phyloP scores from a whole-genome alignment of 805 yeast genomes.

The Myxozyma geophila region DNA sequence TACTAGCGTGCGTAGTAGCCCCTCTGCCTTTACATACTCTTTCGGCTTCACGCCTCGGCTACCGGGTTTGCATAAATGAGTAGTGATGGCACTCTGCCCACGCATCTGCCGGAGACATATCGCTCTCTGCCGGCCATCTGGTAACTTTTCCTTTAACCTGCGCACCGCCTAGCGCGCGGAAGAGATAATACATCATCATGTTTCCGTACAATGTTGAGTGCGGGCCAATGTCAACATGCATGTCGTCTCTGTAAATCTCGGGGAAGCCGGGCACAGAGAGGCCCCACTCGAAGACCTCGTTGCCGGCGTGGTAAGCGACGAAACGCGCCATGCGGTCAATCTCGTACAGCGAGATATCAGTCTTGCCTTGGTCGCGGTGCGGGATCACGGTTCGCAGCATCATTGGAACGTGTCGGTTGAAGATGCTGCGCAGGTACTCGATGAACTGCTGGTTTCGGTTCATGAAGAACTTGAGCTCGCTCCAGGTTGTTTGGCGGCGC shows the following conservation, averaged over 20 bases:
- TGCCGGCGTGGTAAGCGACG: conserved; percentile 19
- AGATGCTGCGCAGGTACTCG: conserved; percentile 7
- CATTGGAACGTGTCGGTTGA: conserved; percentile 27
- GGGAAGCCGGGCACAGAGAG: conserved; percentile 18
- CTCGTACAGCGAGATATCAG: conserved; percentile 22
- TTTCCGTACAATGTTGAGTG: conserved; percentile 15
- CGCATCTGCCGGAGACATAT: conserved; percentile 12
- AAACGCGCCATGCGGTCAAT: conserved; percentile 25
- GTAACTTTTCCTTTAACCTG: conserved; percentile 20
- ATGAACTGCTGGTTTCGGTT: conserved; percentile 19
- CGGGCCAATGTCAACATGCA: conserved; percentile 23
- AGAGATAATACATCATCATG: conserved; percentile 31
- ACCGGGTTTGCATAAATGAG: conserved; percentile 3
- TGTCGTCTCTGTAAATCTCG: conserved; percentile 18
- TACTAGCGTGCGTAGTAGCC: background rate
- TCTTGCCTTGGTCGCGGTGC: conserved; percentile 18
- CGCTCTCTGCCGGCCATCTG: conserved; percentile 17
- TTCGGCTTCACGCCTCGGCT: background rate
- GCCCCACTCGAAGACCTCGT: conserved; percentile 33
- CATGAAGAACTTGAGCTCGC: conserved; percentile 20
- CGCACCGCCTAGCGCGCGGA: conserved; percentile 30
- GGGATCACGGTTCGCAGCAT: conserved; percentile 24
- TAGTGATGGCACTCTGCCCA: conserved; percentile 29
- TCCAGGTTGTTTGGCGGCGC: conserved; percentile 22
- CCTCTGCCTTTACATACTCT: no score